These are phyloP conservation scores for Harringtonia aguacate DNA, from an alignment of 2,329 filamentous ascomycete species.

Conservation along the genomic window DNA sequence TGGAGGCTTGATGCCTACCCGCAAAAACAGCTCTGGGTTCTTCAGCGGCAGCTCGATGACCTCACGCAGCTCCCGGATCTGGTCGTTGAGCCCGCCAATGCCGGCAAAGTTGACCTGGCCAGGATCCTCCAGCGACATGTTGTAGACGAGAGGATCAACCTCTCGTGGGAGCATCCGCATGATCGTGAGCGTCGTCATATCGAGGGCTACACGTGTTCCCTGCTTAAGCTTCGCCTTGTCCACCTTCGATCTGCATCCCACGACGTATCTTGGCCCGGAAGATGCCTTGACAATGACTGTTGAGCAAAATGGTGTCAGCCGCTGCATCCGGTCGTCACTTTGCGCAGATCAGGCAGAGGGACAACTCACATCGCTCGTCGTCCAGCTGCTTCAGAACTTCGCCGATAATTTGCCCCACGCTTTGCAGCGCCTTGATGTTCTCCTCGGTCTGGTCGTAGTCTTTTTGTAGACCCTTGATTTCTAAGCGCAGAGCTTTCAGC, in stretches of 20 bases:
- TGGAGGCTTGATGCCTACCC: constrained; percentile 97
- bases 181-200: constrained; percentile 99
- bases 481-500: constrained; percentile 83
- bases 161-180: constrained; percentile 99
- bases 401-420: constrained; percentile 97
- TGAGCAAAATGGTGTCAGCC: constrained; percentile 9
- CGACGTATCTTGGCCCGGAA: constrained; percentile 92
- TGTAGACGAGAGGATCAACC: constrained; percentile 97
- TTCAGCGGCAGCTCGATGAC: constrained; percentile 97
- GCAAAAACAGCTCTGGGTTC: constrained; percentile 93
- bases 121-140: constrained; percentile 98
- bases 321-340: constrained; percentile 8
- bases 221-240: constrained; percentile 97
- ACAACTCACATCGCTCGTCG: constrained; percentile 83
- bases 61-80: constrained; percentile 93
- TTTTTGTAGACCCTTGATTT: constrained; percentile 90
- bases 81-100: constrained; percentile 94
- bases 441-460: constrained; percentile 97
- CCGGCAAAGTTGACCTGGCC: constrained; percentile 96
- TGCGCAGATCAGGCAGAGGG: neutral
- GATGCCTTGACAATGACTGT: constrained; percentile 97
- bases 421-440: constrained; percentile 98
- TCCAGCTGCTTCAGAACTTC: constrained; percentile 98
- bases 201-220: constrained; percentile 90
- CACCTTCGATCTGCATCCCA: constrained; percentile 96